phyloP scores from a whole-genome alignment of 176 grass and related monocot species.

The Alopecurus myosuroides region DNA sequence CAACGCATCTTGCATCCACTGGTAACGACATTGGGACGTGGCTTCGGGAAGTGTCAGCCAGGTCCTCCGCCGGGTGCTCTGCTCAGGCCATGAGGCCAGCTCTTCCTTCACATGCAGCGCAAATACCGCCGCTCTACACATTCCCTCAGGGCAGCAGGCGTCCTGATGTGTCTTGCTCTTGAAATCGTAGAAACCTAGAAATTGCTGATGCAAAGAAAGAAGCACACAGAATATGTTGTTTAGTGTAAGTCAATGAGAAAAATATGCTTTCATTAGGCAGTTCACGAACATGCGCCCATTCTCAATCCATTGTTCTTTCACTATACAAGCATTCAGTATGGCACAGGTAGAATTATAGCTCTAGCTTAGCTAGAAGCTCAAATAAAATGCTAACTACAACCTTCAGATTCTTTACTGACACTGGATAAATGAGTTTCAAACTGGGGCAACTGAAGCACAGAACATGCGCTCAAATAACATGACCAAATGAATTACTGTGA shows the following conservation, averaged over 20 bases:
- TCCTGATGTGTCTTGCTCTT: slow-evolving; percentile 98
- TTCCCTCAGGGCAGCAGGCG: slow-evolving; percentile 83
- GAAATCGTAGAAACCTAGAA: slow-evolving; percentile 80
- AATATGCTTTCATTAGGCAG: not conserved
- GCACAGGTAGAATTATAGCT: not conserved
- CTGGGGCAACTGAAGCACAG: not conserved
- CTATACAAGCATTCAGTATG: slow-evolving; percentile 6
- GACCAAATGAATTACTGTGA: not conserved
- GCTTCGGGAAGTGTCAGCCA: slow-evolving; percentile 84
- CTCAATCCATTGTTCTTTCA: slow-evolving; percentile 8
- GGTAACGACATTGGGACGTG: slow-evolving; percentile 55
- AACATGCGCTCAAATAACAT: slow-evolving; percentile 2
- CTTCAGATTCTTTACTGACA: not conserved
- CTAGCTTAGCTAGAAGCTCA: not conserved
- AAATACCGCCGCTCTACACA: slow-evolving; percentile 89
- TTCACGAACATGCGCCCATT: slow-evolving; percentile 5
- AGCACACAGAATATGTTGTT: too few relatives aligned
- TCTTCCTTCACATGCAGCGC: slow-evolving; percentile 89
- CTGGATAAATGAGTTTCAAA: not conserved
- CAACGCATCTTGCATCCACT: slow-evolving; percentile 89
- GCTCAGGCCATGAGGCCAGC: slow-evolving; percentile 85
- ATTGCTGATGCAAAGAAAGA: slow-evolving; percentile 51
- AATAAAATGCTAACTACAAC: not conserved
- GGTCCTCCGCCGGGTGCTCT: slow-evolving; percentile 69
- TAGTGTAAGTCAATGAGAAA: not conserved